Evolutionary conservation across 208 protist species (phyloP), one percentile per base, ranked within the genome.

Genomic region (Crithidia thermophila): DNA sequence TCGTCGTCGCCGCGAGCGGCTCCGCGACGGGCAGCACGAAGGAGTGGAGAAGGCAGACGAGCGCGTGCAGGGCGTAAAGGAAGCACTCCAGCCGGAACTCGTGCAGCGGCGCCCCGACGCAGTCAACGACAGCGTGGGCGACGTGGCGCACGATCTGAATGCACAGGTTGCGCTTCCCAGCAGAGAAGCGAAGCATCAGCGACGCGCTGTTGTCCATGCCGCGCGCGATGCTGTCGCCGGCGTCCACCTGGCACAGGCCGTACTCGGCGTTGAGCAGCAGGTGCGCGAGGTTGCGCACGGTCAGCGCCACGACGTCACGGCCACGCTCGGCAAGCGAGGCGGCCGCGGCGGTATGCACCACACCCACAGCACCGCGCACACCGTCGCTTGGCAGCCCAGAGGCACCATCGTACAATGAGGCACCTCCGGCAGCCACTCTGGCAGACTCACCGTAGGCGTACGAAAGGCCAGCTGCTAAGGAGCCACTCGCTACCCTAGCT

Each of bases 11-110:
- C 10, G 40, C 37, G 16, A 23, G 21, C 13, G 36, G 36, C 0
- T 43, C 58, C 13, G 53, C 18, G 10, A 69, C 20, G 25, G 78
- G 83, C 5, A 94, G 67, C 6, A 88, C 75, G 53, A 94, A 91
- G 25, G 85, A 88, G 58, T 94, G 85, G 10, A 91, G 53, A 18
- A 91, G 71, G 55, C 79, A 82, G 27, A 94, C 77, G 23, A 91
- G 68, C 23, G 80, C 79, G 52, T 94, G 88, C 21, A 91, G 71
- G 10, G 81, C 72, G 67, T 81, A 72, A 2, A 94, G 58, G 58
- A 84, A 75, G 11, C 77, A 75, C 59, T 84, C 81, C 14, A 87
- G 52, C 31, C 75, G 79, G 43, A 72, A 55, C 39, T 72, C 55
- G 7, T 40, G 50, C 28, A 59, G 42, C 21, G 39, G 33, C 0